Base-by-base conservation (phyloP, 805 yeast genomes). In the Candida krabiensis region DNA sequence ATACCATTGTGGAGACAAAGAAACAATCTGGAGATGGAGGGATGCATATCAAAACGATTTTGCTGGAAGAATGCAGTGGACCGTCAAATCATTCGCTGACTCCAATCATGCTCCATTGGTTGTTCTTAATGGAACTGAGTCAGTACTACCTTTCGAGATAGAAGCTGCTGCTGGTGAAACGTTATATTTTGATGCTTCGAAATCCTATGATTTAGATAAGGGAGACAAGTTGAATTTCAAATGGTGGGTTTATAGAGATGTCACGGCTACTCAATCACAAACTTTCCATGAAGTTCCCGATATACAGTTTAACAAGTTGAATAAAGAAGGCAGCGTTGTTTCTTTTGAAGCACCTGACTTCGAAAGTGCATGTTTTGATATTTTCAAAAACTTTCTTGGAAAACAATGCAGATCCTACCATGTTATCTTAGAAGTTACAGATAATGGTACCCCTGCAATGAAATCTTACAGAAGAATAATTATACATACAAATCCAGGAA, bases 1-100 rank as follows among this genome's bases (percentile, higher is more conserved):
- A 14, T 37, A 37, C 14, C 36, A 44, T 24, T 40, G 39, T 16
- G 51, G 60, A 33, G 50, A 54, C 37, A 42, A 56, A 21, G 64
- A 60, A 4, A 48, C 62, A 1, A 57, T 61, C 23, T 61, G 66
- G 66, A 58, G 62, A 49, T 59, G 62, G 64, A 56, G 64, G 47
- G 52, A 52, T 3, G 61, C 53, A 3, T 58, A 36, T 35, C 64
- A 61, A 30, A 40, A 44, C 21, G 62, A 56, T 40, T 61, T 61
- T 43, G 64, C 58, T 3, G 49, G 50, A 4, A 52, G 64, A 49
- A 58, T 60, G 45, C 60, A 55, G 38, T 60, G 66, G 66, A 58
- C 64, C 1, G 46, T 58, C 4, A 50, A 56, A 13, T 32, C 38
- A n/a, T 59, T 59, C 31, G 49, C 46, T 2, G 49, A 52, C 8